Conservation (phyloP, 179 eudicot species). For the Gypsophila paniculata region DNA sequence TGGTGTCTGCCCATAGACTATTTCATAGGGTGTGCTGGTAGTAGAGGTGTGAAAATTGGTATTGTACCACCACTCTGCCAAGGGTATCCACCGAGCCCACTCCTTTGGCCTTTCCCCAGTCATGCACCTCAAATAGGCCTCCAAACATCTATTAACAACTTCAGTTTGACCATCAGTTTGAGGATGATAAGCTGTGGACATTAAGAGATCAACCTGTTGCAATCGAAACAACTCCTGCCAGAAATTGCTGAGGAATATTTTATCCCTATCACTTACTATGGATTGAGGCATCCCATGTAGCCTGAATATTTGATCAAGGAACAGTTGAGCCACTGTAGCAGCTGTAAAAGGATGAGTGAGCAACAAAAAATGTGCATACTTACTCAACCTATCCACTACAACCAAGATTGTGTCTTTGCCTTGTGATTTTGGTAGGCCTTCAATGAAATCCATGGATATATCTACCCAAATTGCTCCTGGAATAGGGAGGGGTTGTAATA, state of each 20-base stretch:
- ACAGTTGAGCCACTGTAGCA: background rate
- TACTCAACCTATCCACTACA: background rate
- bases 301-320: background rate
- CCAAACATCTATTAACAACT: too few relatives aligned
- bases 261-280: background rate
- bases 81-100: too few relatives aligned
- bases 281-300: background rate
- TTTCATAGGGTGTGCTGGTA: too few relatives aligned
- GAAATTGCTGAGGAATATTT: background rate
- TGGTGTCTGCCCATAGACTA: too few relatives aligned
- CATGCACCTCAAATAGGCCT: too few relatives aligned
- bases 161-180: too few relatives aligned
- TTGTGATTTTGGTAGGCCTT: background rate
- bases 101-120: too few relatives aligned
- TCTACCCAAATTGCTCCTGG: background rate
- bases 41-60: too few relatives aligned
- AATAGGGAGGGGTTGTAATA: background rate
- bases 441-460: conserved; percentile 5
- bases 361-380: background rate
- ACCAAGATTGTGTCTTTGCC: background rate
- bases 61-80: too few relatives aligned
- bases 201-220: background rate
- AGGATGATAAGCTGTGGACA: too few relatives aligned
- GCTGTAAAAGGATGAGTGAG: background rate
- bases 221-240: background rate